Evolutionary conservation across 768 basidiomycete genomes (phyloP), one percentile per base, ranked within the genome.

Genomic region (Mycena maculata): DNA sequence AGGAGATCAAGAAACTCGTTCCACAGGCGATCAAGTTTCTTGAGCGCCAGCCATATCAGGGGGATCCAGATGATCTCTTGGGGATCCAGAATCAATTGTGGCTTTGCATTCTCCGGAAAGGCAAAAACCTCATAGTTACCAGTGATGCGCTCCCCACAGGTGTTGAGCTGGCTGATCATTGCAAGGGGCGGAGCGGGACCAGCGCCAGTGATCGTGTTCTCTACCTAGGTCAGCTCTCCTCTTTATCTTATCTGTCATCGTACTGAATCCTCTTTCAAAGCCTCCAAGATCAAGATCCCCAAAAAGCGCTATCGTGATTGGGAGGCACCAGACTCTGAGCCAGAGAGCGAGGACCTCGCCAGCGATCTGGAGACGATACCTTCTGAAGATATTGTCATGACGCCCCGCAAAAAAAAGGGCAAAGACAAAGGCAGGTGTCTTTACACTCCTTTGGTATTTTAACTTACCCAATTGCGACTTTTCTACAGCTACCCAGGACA

Each of bases 321-420:
- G 61, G 53, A 36, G 33, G 33, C 6, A 7, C 33, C 33, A 13
- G 33, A 36, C 6, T 36, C 16, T 11, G 31, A 36, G 10, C 18
- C 44, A 7, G 45, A 55, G 3, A 63, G 52, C 15, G 61, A 63
- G 2, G 61, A 63, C 2, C 11, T 63, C 8, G 44, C 52, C 0
- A 55, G 42, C 30, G 61, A 63, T 2, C n/a, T 63, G 20, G 52
- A 55, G 12, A 54, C 52, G 0, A 7, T 48, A 0, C 33, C 61
- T 2, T 63, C 61, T 1, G 61, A 63, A n/a, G 61, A 63, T 10
- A 55, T 63, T 0, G 22, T 62, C 41, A 27, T 18, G 5, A 41
- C 49, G 16, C 45, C 47, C 3, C 31, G 1, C 5, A 41, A 52
- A 20, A n/a, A n/a, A 60, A 48, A 45, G 25, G 25, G 12, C 42